Percentiles rank a stretch among this genome's conserved stretches.
phyloP scores from a whole-genome alignment of 108 stramenopile genomes.

The Poteriospumella lacustris region DNA sequence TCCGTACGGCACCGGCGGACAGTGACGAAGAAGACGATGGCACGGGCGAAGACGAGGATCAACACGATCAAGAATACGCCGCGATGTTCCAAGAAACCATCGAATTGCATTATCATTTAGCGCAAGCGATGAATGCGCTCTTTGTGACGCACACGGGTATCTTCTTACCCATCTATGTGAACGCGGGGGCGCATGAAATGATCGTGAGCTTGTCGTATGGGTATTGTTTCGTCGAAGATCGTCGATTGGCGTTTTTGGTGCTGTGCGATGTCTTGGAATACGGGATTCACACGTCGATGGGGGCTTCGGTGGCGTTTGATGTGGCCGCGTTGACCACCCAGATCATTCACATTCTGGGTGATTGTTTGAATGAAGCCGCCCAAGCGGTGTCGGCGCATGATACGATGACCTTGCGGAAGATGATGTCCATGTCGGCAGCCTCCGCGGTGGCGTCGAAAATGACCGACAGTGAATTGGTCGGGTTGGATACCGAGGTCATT shows the following conservation, averaged over 20 bases:
- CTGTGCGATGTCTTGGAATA: not conserved
- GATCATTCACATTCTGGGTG: too few species aligned
- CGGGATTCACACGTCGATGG: not conserved
- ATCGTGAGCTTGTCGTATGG: not conserved
- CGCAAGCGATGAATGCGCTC: not conserved
- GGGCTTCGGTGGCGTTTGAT: too few species aligned
- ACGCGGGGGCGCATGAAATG: not conserved
- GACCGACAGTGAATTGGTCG: too few species aligned
- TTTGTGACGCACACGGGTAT: not conserved
- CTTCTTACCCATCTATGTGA: not conserved
- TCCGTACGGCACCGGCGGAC: too few species aligned
- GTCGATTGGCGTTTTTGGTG: not conserved
- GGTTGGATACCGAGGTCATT: too few species aligned
- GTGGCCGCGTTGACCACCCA: too few species aligned
- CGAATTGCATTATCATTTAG: not conserved
- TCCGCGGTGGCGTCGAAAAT: too few species aligned
- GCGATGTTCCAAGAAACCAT: not conserved
- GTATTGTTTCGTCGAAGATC: slow-evolving; percentile 14
- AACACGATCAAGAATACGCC: not conserved
- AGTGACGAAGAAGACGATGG: not conserved
- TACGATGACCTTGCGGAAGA: too few species aligned
- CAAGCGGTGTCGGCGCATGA: too few species aligned
- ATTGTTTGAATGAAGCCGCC: too few species aligned
- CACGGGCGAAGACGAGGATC: not conserved
- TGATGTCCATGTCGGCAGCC: too few species aligned